Conservation (phyloP, 1,139 yeast genomes). For the Suhomyces choctaworum region DNA sequence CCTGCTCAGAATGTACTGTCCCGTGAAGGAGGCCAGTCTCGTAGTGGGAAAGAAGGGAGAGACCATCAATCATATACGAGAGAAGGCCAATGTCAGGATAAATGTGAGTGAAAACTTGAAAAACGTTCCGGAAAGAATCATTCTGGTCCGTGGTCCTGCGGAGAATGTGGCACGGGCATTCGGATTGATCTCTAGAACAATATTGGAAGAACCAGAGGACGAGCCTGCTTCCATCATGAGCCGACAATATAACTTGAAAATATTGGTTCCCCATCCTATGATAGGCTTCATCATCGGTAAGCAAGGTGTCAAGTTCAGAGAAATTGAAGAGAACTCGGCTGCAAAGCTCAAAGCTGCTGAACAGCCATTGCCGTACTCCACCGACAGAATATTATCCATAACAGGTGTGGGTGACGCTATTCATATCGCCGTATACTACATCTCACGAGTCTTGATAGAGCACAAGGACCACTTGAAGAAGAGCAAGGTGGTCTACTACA, state of each 20-base stretch:
- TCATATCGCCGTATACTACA: conserved; percentile 77
- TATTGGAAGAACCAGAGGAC: conserved; percentile 68
- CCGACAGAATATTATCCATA: conserved; percentile 73
- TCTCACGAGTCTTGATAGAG: conserved; percentile 65
- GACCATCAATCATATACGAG: conserved; percentile 64
- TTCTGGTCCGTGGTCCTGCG: conserved; percentile 73
- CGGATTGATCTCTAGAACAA: conserved; percentile 68
- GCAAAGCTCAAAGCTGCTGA: conserved; percentile 80
- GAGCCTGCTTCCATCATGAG: conserved; percentile 59
- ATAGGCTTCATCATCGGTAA: conserved; percentile 86
- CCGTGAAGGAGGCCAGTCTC: conserved; percentile 73
- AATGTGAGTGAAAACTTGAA: conserved; percentile 77
- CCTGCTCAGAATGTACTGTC: conserved; percentile 70
- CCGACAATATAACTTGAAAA: conserved; percentile 54
- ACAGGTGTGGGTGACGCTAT: conserved; percentile 86
- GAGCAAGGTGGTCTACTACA: conserved; percentile 58
- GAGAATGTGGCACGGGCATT: conserved; percentile 83
- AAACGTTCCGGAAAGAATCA: conserved; percentile 75
- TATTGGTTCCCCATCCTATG: conserved; percentile 76
- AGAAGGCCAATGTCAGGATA: conserved; percentile 63
- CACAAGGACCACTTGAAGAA: conserved; percentile 55
- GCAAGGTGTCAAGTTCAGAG: conserved; percentile 71
- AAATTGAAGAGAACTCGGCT: conserved; percentile 81
- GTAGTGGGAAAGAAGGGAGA: conserved; percentile 82
- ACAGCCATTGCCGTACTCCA: conserved; percentile 70